These are phyloP conservation scores for Aquilaria sinensis DNA, from an alignment of 345 rosid genomes.

Conservation along the genomic window DNA sequence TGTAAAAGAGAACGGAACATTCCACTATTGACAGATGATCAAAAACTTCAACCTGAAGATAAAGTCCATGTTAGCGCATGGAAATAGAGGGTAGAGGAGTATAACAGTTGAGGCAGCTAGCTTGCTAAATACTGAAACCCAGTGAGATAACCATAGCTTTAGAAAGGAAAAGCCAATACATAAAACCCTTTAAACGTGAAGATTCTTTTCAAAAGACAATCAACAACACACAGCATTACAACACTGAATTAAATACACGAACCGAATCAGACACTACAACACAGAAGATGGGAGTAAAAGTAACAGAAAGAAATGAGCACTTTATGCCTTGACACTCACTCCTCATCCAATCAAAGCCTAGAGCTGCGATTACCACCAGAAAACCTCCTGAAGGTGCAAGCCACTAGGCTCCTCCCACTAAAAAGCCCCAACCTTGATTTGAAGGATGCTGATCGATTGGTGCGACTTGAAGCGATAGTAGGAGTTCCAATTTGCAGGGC, in stretches of 20 bases:
- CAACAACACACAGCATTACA: constrained; percentile 26
- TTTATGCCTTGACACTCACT: constrained; percentile 9
- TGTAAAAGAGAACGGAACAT: background rate
- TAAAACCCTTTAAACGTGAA: constrained; percentile 13
- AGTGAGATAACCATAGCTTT: background rate
- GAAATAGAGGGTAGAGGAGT: background rate
- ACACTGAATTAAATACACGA: constrained; percentile 20
- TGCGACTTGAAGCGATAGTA: constrained; percentile 37
- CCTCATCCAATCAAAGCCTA: constrained; percentile 20
- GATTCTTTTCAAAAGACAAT: constrained; percentile 25
- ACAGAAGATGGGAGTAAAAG: constrained; percentile 16
- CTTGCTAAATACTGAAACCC: background rate
- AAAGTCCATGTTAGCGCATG: background rate
- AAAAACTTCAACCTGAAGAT: background rate
- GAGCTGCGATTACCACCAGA: constrained; percentile 41
- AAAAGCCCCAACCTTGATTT: constrained; percentile 60
- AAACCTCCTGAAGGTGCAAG: constrained; percentile 76
- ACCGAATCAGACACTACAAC: constrained; percentile 19
- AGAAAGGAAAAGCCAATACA: background rate
- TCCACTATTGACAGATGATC: background rate
- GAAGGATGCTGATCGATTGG: constrained; percentile 48
- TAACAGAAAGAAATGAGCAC: constrained; percentile 7
- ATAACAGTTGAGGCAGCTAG: background rate
- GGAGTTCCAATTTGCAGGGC: constrained; percentile 28
- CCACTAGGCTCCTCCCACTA: constrained; percentile 60